These are phyloP conservation scores for Tolypocladium paradoxum DNA, from an alignment of 2,329 filamentous ascomycete species.

Conservation along the genomic window DNA sequence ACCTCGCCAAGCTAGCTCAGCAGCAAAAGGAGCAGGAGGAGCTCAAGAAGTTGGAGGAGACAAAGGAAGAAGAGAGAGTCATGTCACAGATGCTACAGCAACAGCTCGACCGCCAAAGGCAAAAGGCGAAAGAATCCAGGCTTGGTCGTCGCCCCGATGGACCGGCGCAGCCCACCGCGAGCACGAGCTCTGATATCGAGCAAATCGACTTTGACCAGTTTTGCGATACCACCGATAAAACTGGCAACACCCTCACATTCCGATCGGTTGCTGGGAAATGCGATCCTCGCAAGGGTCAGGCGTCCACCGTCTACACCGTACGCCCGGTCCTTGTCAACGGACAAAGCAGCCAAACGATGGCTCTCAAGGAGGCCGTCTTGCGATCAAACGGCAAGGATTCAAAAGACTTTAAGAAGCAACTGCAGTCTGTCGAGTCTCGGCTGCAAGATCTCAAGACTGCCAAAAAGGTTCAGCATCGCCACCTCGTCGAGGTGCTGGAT, in stretches of 20 bases:
- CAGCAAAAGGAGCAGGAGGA: slow-evolving; percentile 43
- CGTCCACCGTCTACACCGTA: slow-evolving; percentile 62
- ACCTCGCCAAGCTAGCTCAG: slow-evolving; percentile 49
- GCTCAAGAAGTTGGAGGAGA: slow-evolving; percentile 43
- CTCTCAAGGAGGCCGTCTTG: slow-evolving; percentile 61
- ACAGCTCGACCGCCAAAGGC: slow-evolving; percentile 57
- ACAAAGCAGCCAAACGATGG: slow-evolving; percentile 50
- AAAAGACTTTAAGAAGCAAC: slow-evolving; percentile 59
- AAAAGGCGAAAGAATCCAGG: slow-evolving; percentile 52
- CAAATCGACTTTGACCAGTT: slow-evolving; percentile 55
- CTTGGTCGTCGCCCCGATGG: slow-evolving; percentile 43
- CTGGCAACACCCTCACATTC: slow-evolving; percentile 56
- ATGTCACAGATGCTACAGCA: slow-evolving; percentile 63
- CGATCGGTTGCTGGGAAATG: slow-evolving; percentile 60
- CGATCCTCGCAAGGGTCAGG: slow-evolving; percentile 51
- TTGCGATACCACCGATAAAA: slow-evolving; percentile 51
- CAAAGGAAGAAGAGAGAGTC: slow-evolving; percentile 57
- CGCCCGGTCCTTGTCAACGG: slow-evolving; percentile 51
- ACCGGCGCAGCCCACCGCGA: slow-evolving; percentile 14
- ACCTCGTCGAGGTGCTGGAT: slow-evolving; percentile 69
- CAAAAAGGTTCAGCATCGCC: slow-evolving; percentile 64
- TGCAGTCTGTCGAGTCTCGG: slow-evolving; percentile 66
- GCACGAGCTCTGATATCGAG: slow-evolving; percentile 17
- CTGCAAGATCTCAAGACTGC: slow-evolving; percentile 65
- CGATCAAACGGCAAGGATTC: slow-evolving; percentile 45